Percentiles rank a stretch among this genome's conserved stretches.
Evolutionary conservation across 345 rosid genomes (phyloP).

Genomic region (Lepidium aucheri): DNA sequence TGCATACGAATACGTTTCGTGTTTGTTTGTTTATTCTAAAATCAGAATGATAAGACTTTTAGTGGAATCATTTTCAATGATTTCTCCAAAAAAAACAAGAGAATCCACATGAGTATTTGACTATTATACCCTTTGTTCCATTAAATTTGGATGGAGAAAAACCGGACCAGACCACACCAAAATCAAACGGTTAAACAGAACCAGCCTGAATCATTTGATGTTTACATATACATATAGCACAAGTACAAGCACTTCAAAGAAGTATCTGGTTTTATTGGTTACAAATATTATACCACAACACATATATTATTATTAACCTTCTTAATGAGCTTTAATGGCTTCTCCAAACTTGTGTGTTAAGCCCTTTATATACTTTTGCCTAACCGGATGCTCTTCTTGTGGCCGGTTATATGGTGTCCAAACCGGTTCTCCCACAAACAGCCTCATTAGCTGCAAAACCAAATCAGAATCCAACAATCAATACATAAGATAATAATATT

Average conservation of each 20-base stretch:
- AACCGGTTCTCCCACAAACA: conserved; percentile 80
- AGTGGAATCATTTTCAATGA: conserved; percentile 11
- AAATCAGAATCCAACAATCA: background rate
- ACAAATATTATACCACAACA: background rate
- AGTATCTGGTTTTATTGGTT: background rate
- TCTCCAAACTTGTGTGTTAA: conserved; percentile 29
- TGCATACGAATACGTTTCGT: background rate
- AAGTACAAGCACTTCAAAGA: no score
- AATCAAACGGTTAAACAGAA: background rate
- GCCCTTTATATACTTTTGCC: conserved; percentile 48
- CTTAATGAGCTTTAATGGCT: conserved; percentile 15
- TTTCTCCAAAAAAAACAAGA: background rate
- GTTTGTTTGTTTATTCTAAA: background rate
- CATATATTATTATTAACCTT: background rate
- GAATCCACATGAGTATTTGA: background rate
- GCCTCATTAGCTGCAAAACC: conserved; percentile 62
- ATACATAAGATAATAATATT: background rate
- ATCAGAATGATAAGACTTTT: conserved; percentile 13
- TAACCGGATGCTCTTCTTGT: conserved; percentile 75
- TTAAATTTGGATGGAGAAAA: background rate
- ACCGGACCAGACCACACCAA: background rate
- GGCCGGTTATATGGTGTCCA: conserved; percentile 82
- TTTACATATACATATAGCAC: no score
- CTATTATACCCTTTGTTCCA: background rate
- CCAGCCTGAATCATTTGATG: no score